phyloP scores from a whole-genome alignment of 23 red algal species.

The Agarophyton chilense region DNA sequence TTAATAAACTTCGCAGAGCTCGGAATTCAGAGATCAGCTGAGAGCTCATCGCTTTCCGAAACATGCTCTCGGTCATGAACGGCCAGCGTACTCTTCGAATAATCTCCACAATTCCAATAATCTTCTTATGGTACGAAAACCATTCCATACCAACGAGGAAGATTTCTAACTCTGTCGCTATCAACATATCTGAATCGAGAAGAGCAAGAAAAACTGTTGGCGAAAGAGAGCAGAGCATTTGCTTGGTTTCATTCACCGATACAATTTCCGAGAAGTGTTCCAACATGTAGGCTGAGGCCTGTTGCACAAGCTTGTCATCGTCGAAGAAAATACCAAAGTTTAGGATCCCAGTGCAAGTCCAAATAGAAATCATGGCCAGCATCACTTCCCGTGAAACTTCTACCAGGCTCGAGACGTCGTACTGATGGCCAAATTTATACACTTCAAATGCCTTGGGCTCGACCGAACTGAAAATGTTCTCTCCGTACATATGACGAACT shows the following conservation, averaged over 20 bases:
- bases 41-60: background rate
- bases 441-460: background rate
- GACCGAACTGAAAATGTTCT: background rate
- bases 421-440: constrained; percentile 42
- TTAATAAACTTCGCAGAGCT: background rate
- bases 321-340: constrained; percentile 6
- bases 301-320: background rate
- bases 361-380: background rate
- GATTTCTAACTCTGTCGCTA: constrained; percentile 1
- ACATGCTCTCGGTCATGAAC: background rate
- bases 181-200: background rate
- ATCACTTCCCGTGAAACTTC: background rate
- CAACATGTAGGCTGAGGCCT: background rate
- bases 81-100: constrained; percentile 15
- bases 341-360: constrained; percentile 4
- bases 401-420: background rate
- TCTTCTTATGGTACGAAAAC: background rate
- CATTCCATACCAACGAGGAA: constrained; percentile 18
- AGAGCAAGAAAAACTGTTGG: background rate
- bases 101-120: background rate
- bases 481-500: constrained; percentile 43
- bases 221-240: background rate
- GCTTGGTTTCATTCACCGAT: background rate
- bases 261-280: constrained; percentile 22
- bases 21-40: background rate